Evolutionary conservation across 2,329 filamentous ascomycete species (phyloP), one percentile per base, ranked within the genome.

Genomic region (Alternaria sp.): DNA sequence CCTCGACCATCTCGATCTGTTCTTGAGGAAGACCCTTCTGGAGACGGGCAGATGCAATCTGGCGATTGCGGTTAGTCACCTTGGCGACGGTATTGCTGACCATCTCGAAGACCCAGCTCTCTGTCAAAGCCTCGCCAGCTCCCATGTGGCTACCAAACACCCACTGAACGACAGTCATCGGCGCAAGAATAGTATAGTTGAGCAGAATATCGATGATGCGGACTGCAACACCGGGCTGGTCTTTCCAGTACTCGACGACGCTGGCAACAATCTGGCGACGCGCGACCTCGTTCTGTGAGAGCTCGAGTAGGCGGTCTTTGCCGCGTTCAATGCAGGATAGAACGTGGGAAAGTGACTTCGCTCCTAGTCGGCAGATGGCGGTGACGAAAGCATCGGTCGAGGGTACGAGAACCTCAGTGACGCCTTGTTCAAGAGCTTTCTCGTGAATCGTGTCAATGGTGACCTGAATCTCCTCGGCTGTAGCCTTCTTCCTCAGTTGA

Each of bases 151-250:
- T 88, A 32, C 88, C 84, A 12, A 99, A 85, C 0, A 92, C 92
- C 95, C 95, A 99, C 73, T 97, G 90, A 49, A 97, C 86, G 28
- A 99, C 93, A 16, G 90, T 90, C 59, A 89, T 84, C 0, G 95
- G 95, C 9, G 91, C 93, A 36, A 99, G 85, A 70, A 99, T 97
- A 14, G 92, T 94, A 82, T 97, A 99, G 81, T 98, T 99, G 70
- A 99, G 89, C 5, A 99, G 86, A 80, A 98, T 98, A 83, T 98
- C 94, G 60, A 98, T 87, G 71, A 99, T 97, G 70, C 92, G 92
- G 68, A 98, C 88, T 3, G 93, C 95, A 44, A 96, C 90, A 61
- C 95, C 95, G 0, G 94, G 93, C 72, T 99, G 94, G 32, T 94
- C 90, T 48, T 87, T 87, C 95, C 95, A 99, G 83, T 97, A 99